Conservation (phyloP, 2,329 filamentous ascomycete genomes). For the Samsoniella hepiali region DNA sequence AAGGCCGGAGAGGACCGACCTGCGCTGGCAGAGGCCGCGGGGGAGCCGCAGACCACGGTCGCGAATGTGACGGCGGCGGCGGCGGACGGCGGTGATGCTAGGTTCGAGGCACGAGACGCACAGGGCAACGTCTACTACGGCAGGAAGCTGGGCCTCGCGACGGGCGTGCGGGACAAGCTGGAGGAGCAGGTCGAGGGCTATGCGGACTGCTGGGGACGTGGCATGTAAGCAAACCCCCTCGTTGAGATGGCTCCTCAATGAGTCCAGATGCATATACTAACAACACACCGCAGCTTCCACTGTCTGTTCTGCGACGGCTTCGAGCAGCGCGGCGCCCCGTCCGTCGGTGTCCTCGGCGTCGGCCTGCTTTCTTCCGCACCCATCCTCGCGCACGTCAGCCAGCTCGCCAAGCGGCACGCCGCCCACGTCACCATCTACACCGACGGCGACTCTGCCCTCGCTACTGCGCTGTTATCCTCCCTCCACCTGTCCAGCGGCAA, state of each 20-base stretch:
- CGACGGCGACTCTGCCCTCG: slow-evolving; percentile 39
- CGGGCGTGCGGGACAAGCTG: slow-evolving; percentile 49
- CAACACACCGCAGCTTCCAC: slow-evolving; percentile 42
- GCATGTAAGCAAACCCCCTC: slow-evolving; percentile 39
- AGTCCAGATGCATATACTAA: not conserved
- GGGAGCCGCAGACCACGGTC: not conserved
- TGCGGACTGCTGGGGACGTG: slow-evolving; percentile 50
- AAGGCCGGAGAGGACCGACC: not conserved
- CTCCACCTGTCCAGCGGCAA: slow-evolving; percentile 29
- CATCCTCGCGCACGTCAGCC: slow-evolving; percentile 38
- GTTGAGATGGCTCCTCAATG: not conserved
- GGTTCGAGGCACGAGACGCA: slow-evolving; percentile 40
- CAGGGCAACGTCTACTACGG: slow-evolving; percentile 43
- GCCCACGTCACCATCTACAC: slow-evolving; percentile 49
- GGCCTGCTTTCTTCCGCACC: slow-evolving; percentile 31
- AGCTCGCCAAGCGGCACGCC: slow-evolving; percentile 44
- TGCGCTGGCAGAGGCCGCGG: not conserved
- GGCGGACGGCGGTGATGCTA: slow-evolving; percentile 20
- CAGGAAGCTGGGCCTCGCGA: slow-evolving; percentile 53
- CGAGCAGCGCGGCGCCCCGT: slow-evolving; percentile 49
- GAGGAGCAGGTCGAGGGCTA: slow-evolving; percentile 51
- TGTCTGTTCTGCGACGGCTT: slow-evolving; percentile 60
- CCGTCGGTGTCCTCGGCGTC: slow-evolving; percentile 46
- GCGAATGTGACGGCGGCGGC: not conserved
- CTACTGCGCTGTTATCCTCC: slow-evolving; percentile 26